These are phyloP conservation scores for Psidium friedrichsthalianum DNA, from an alignment of 345 rosid genomes.

Conservation along the genomic window DNA sequence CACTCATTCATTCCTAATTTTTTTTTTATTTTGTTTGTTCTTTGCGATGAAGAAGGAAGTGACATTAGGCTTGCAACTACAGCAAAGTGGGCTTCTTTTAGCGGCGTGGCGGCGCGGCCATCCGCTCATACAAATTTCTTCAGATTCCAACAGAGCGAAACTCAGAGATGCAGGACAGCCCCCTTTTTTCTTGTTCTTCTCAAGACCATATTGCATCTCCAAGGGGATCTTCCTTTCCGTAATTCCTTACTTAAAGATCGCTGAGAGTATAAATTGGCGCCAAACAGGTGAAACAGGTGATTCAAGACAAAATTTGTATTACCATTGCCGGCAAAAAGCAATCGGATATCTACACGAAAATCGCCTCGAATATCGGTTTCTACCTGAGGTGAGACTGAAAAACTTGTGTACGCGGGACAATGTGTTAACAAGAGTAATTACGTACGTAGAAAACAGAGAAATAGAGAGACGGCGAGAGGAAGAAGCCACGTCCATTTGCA, in stretches of 20 bases:
- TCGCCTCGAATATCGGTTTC: not conserved
- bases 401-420: not conserved
- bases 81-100: constrained; percentile 25
- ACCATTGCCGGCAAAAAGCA: not conserved
- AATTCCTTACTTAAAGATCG: not conserved
- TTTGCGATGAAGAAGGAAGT: not conserved
- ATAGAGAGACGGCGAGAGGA: not conserved
- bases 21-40: too few relatives aligned
- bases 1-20: not conserved
- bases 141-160: constrained; percentile 18
- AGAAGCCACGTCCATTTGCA: not conserved
- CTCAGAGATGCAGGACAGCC: not conserved
- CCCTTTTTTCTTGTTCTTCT: not conserved
- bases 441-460: not conserved
- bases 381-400: not conserved
- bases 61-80: constrained; percentile 25
- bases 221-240: not conserved
- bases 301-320: not conserved
- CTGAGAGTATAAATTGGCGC: not conserved
- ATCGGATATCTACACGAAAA: not conserved
- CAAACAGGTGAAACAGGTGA: not conserved
- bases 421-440: not conserved
- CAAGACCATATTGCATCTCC: not conserved
- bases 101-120: not conserved
- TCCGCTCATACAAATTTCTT: constrained; percentile 11